Conservation (phyloP, 352 stramenopile genomes). For the Phytophthora pseudosyringae region DNA sequence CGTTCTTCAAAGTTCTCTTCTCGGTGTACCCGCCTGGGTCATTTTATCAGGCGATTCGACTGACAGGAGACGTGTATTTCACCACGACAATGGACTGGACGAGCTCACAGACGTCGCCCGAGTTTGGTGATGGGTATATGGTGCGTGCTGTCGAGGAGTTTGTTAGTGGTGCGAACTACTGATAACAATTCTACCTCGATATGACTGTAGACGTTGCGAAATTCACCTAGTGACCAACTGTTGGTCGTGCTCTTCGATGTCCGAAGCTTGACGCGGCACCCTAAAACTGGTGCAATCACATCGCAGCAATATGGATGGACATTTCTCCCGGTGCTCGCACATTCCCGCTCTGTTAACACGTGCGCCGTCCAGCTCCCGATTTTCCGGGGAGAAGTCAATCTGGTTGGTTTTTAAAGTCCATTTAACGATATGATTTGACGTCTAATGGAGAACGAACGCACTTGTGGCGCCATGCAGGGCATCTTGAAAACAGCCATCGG, state of each 20-base stretch:
- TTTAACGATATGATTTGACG: background rate
- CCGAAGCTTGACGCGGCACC: constrained; percentile 45
- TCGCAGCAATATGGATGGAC: constrained; percentile 69
- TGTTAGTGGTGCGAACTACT: background rate
- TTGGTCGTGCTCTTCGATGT: constrained; percentile 67
- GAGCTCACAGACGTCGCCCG: constrained; percentile 55
- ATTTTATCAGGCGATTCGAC: constrained; percentile 66
- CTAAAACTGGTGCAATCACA: constrained; percentile 50
- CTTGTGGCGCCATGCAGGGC: constrained; percentile 29
- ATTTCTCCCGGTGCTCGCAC: constrained; percentile 61
- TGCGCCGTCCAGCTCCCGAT: constrained; percentile 65
- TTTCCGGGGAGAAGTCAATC: constrained; percentile 64
- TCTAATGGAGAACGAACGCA: background rate
- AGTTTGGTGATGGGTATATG: constrained; percentile 68
- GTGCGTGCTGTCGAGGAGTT: constrained; percentile 23
- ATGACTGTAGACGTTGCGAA: constrained; percentile 52
- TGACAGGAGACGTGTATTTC: constrained; percentile 64
- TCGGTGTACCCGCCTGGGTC: constrained; percentile 58
- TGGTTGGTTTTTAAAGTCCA: constrained; percentile 41
- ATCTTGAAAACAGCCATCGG: constrained; percentile 36
- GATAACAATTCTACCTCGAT: constrained; percentile 2
- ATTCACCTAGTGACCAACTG: constrained; percentile 32
- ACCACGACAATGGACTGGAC: constrained; percentile 69
- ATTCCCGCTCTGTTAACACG: constrained; percentile 40
- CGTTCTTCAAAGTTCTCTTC: constrained; percentile 65